A percentile compares a stretch with the other conserved stretches of the same genome.
phyloP scores from a whole-genome alignment of 1,284 basidiomycete species.

The Ceratobasidium sp. region DNA sequence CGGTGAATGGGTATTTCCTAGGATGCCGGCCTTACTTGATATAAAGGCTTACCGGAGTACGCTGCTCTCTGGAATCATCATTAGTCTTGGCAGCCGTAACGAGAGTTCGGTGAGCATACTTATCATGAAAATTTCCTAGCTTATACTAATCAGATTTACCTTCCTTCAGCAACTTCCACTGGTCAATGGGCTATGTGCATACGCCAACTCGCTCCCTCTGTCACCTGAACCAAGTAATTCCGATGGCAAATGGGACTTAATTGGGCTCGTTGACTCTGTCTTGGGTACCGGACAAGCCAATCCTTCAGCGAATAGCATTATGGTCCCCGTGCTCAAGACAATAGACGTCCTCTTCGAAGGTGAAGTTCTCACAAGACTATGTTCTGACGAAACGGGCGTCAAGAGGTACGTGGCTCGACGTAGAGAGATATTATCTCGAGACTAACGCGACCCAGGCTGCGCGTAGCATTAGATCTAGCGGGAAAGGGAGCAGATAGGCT shows the following conservation, averaged over 20 bases:
- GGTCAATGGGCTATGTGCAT: conserved; percentile 72
- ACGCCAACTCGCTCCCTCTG: conserved; percentile 68
- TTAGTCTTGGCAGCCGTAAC: conserved; percentile 84
- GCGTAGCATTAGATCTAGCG: conserved; percentile 65
- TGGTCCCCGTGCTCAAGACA: conserved; percentile 83
- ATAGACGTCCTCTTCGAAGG: conserved; percentile 79
- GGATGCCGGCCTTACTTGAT: conserved; percentile 75
- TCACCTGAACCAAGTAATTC: conserved; percentile 57
- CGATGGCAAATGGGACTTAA: conserved; percentile 56
- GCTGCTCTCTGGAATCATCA: conserved; percentile 79
- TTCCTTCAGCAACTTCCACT: conserved; percentile 72
- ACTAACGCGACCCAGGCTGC: conserved; percentile 55
- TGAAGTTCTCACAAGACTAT: conserved; percentile 66
- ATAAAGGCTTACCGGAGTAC: conserved; percentile 70
- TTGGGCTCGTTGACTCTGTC: conserved; percentile 69
- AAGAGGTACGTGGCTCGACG: conserved; percentile 62
- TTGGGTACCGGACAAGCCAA: conserved; percentile 67
- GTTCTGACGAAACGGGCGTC: conserved; percentile 63
- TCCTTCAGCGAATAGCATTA: conserved; percentile 73
- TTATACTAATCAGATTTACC: conserved; percentile 47
- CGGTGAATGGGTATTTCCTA: conserved; percentile 77
- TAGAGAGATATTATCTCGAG: conserved; percentile 50
- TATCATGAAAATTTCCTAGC: conserved; percentile 7
- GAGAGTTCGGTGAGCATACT: conserved; percentile 77
- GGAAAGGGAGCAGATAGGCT: conserved; percentile 73